Evolutionary conservation across 768 basidiomycete species (phyloP).

Genomic region (Macrolepiota fuliginosa): DNA sequence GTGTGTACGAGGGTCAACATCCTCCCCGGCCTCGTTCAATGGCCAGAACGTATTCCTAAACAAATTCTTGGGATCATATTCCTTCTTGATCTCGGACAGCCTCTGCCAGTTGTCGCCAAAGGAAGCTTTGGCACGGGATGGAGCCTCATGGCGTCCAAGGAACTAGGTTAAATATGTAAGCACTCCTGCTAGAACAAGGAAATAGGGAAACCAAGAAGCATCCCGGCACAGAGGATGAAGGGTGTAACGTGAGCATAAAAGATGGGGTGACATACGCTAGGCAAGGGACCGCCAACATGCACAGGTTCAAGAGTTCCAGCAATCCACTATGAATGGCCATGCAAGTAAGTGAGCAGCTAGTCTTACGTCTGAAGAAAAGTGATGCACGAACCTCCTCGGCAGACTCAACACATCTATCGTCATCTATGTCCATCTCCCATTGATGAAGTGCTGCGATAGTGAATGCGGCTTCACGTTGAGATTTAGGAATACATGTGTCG

Average conservation of each 20-base stretch:
- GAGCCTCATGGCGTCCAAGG: slow-evolving; percentile 67
- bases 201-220: background rate
- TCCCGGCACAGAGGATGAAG: background rate
- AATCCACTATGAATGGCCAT: slow-evolving; percentile 62
- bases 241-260: slow-evolving; percentile 10
- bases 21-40: slow-evolving; percentile 51
- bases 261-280: slow-evolving; percentile 59
- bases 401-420: slow-evolving; percentile 75
- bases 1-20: slow-evolving; percentile 55
- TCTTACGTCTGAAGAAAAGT: background rate
- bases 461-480: slow-evolving; percentile 77
- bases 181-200: background rate
- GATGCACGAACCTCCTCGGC: slow-evolving; percentile 67
- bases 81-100: slow-evolving; percentile 65
- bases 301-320: slow-evolving; percentile 66
- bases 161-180: slow-evolving; percentile 43
- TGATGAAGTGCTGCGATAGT: slow-evolving; percentile 90
- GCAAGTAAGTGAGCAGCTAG: slow-evolving; percentile 12
- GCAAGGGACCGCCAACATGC: slow-evolving; percentile 77
- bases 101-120: slow-evolving; percentile 77
- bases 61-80: slow-evolving; percentile 74
- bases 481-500: slow-evolving; percentile 70
- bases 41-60: slow-evolving; percentile 86
- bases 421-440: slow-evolving; percentile 84
- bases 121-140: slow-evolving; percentile 59